A percentile compares a stretch with the other conserved stretches of the same genome.
phyloP scores from a whole-genome alignment of 2,329 filamentous ascomycete species.

The Zymoseptoria ardabiliae region DNA sequence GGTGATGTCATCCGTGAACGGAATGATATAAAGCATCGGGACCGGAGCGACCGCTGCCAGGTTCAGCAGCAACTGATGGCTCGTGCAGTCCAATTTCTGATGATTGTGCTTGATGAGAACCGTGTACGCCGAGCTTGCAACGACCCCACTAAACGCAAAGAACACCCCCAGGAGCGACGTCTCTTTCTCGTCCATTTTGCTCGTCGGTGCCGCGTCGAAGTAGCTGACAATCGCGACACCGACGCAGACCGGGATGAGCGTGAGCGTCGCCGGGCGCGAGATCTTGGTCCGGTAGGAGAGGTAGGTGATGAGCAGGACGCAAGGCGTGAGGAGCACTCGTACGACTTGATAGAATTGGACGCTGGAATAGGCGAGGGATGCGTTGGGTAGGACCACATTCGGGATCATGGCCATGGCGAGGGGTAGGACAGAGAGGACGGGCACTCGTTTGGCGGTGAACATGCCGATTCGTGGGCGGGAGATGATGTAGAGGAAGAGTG shows the following conservation, averaged over 20 bases:
- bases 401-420: constrained; percentile 60
- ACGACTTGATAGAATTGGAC: constrained; percentile 66
- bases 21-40: constrained; percentile 58
- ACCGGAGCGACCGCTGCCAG: constrained; percentile 58
- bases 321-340: constrained; percentile 59
- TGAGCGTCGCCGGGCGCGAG: constrained; percentile 46
- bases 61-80: constrained; percentile 63
- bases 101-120: constrained; percentile 62
- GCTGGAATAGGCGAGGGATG: constrained; percentile 59
- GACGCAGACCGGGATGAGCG: constrained; percentile 53
- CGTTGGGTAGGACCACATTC: constrained; percentile 62
- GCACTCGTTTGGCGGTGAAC: constrained; percentile 51
- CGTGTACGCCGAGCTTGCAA: constrained; percentile 60
- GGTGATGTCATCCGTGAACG: constrained; percentile 58
- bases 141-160: constrained; percentile 57
- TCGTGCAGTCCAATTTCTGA: constrained; percentile 57
- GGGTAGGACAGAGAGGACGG: constrained; percentile 52
- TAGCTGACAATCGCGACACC: constrained; percentile 62
- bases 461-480: constrained; percentile 52
- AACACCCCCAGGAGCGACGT: constrained; percentile 54
- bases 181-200: constrained; percentile 42
- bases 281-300: constrained; percentile 52
- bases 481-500: constrained; percentile 54
- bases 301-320: constrained; percentile 58
- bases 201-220: constrained; percentile 50